Base-by-base conservation (phyloP, 148 eudicot species). In the Rhododendron griersonianum region DNA sequence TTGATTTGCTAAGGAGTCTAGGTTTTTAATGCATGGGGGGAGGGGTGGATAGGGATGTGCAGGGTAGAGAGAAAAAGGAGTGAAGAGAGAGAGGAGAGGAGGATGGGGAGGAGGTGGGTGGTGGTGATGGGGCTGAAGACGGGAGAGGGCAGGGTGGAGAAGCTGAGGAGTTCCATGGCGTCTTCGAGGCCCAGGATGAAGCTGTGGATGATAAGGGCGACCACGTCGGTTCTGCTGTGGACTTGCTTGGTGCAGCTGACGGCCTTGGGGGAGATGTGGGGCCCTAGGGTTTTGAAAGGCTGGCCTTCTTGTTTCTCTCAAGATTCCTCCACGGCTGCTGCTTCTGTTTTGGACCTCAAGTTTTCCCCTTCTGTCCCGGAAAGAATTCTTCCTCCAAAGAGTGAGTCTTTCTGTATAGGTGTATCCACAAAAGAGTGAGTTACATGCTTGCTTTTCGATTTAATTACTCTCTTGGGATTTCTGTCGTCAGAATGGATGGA, bases 241-340 rank as follows among this genome's bases (percentile, higher is more conserved):
- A 95, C 98, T 86, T 95, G 98, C 86, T 41, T 94, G 65, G 94
- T 94, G 39, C 95, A 94, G 87, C 87, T 95, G 84, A 92, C 94
- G 11, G 91, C 95, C 47, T 87, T 93, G 61, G 94, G 98, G 18
- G 96, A 94, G 84, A 73, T 89, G 86, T 95, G 96, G 98, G 96
- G 96, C 10, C 95, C 98, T 67, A 89, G 95, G 88, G 94, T 94
- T 55, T 92, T 95, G 91, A 94, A 94, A 83, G 95, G 94, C 28
- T 93, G 94, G 95, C 95, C 95, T 45, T 91, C 95, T 85, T 93
- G 95, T 88, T 92, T 92, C 41, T 89, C 90, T 33, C 94, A 91
- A 11, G 93, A 92, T 57, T 39, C 28, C 3, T 23, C 73, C 14
- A 25, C 30, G 13, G 11, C 71, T 63, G 71, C 14, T 28, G 16